These are phyloP conservation scores for Thraustochytrium striatum DNA, from an alignment of 352 stramenopile genomes.

Conservation along the genomic window DNA sequence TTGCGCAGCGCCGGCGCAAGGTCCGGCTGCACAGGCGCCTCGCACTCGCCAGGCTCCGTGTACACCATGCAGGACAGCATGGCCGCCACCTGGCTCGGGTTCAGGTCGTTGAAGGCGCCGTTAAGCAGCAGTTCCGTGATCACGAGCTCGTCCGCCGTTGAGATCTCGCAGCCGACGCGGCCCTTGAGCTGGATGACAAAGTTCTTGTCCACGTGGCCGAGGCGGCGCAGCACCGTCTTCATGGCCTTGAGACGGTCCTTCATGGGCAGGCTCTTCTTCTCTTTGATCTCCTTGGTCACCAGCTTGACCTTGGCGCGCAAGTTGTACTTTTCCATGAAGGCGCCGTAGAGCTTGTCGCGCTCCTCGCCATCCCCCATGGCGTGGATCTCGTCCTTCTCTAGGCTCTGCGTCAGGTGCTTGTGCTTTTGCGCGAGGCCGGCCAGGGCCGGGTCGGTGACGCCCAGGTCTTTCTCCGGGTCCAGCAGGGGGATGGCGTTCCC, in stretches of 20 bases:
- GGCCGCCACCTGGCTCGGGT: conserved; percentile 89
- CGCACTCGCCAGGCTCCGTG: conserved; percentile 66
- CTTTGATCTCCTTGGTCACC: conserved; percentile 86
- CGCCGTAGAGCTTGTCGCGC: conserved; percentile 69
- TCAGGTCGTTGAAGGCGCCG: conserved; percentile 95
- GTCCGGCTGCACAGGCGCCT: conserved; percentile 64
- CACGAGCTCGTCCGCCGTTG: conserved; percentile 94
- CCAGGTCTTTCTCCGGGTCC: conserved; percentile 52
- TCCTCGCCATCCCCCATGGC: conserved; percentile 56
- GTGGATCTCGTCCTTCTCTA: conserved; percentile 43
- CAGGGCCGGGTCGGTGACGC: conserved; percentile 43
- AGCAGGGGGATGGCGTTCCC: conserved; percentile 55
- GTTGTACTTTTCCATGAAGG: conserved; percentile 78
- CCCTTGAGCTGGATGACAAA: conserved; percentile 98
- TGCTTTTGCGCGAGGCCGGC: conserved; percentile 31
- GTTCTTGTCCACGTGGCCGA: conserved; percentile 91
- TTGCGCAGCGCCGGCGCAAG: conserved; percentile 82
- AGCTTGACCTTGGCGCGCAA: conserved; percentile 83
- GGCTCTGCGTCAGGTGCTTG: not conserved
- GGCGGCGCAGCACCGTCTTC: conserved; percentile 87
- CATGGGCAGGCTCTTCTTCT: conserved; percentile 90
- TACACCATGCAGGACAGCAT: conserved; percentile 94
- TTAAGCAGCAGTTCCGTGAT: conserved; percentile 98
- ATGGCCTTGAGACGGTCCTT: conserved; percentile 87
- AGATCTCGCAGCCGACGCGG: conserved; percentile 95